phyloP scores from a whole-genome alignment of 768 basidiomycete species.

The Auricularia sp. region DNA sequence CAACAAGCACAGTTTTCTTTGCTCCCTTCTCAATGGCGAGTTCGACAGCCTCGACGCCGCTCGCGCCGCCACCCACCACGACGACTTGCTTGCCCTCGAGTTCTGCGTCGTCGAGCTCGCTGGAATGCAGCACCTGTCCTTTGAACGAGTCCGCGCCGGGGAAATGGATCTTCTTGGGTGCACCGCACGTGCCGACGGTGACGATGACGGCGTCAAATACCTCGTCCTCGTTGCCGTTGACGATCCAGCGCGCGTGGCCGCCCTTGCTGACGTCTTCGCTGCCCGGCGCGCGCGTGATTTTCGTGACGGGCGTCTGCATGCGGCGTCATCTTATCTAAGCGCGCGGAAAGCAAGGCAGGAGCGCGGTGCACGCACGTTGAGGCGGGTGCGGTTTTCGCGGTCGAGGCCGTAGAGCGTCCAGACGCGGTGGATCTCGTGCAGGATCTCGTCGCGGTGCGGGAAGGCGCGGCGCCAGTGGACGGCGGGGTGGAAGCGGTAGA shows the following conservation, averaged over 20 bases:
- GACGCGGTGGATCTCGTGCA: slow-evolving; percentile 32
- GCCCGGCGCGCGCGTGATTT: slow-evolving; percentile 21
- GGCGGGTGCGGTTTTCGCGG: slow-evolving; percentile 25
- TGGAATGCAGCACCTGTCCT: slow-evolving; percentile 38
- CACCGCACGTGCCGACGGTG: slow-evolving; percentile 40
- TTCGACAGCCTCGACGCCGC: slow-evolving; percentile 39
- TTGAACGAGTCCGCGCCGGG: slow-evolving; percentile 32
- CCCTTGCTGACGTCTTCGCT: slow-evolving; percentile 11
- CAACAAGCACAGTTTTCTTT: slow-evolving; percentile 25
- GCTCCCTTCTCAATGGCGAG: slow-evolving; percentile 27
- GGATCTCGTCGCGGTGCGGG: slow-evolving; percentile 41
- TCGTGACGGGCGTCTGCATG: slow-evolving; percentile 22
- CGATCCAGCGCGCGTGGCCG: slow-evolving; percentile 31
- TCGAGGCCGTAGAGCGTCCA: slow-evolving; percentile 45
- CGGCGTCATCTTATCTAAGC: slow-evolving; percentile 15
- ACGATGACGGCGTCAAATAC: slow-evolving; percentile 43
- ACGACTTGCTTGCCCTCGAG: slow-evolving; percentile 31
- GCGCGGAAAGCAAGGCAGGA: too few relatives aligned
- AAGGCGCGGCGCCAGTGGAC: slow-evolving; percentile 36
- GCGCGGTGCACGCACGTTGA: slow-evolving; percentile 16
- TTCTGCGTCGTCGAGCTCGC: slow-evolving; percentile 22
- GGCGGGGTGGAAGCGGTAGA: slow-evolving; percentile 43
- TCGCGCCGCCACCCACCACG: slow-evolving; percentile 45
- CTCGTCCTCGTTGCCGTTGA: slow-evolving; percentile 39
- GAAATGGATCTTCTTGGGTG: slow-evolving; percentile 34